Evolutionary conservation across 305 asterid genomes (phyloP).

Genomic region (Solanum hybrid): DNA sequence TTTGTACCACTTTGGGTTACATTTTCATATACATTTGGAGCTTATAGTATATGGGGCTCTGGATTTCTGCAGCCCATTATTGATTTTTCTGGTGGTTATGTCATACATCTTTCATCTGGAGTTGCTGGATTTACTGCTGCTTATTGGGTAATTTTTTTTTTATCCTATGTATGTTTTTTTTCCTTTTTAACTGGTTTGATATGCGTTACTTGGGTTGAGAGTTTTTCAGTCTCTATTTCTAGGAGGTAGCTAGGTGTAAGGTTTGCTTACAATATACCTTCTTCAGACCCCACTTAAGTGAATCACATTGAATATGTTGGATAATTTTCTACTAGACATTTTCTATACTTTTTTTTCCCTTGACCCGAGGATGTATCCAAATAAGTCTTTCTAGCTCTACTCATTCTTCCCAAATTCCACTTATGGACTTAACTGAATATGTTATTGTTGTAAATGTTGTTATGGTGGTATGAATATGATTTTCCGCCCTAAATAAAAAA

Average conservation of each 20-base stretch:
- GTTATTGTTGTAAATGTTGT: not conserved
- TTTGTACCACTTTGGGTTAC: constrained; percentile 36
- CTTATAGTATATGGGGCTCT: constrained; percentile 29
- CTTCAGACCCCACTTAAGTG: no score
- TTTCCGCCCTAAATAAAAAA: not conserved
- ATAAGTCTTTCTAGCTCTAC: not conserved
- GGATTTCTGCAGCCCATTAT: constrained; percentile 24
- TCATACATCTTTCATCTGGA: constrained; percentile 36
- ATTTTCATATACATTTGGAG: constrained; percentile 26
- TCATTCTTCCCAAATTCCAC: not conserved
- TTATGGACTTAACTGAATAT: not conserved
- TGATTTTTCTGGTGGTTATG: constrained; percentile 43
- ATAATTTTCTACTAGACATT: not conserved
- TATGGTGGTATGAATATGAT: not conserved
- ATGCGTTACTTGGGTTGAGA: no score
- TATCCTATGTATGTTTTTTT: not conserved
- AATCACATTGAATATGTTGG: no score
- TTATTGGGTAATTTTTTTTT: constrained; percentile 24
- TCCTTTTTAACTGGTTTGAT: no score
- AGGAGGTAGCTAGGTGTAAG: no score
- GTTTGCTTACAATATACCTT: no score
- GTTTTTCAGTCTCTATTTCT: no score
- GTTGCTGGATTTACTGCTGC: constrained; percentile 42
- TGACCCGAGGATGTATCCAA: not conserved
- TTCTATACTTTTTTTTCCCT: not conserved